Evolutionary conservation across 768 basidiomycete species (phyloP).

Genomic region (Fibroporia radiculosa): DNA sequence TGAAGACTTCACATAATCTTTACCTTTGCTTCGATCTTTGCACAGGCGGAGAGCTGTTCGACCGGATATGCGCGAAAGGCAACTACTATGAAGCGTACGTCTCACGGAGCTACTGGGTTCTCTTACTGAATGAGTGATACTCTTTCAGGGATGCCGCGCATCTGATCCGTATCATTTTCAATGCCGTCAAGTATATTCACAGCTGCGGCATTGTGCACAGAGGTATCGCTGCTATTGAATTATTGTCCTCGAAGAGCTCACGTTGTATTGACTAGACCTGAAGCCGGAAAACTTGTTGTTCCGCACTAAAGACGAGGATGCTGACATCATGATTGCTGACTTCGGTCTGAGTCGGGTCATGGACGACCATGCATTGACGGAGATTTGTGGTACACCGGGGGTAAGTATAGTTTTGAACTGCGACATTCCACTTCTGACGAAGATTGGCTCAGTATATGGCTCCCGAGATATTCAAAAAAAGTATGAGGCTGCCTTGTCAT

Average conservation of each 20-base stretch:
- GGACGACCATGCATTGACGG: conserved; percentile 83
- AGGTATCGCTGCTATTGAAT: conserved; percentile 33
- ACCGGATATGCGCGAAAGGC: conserved; percentile 95
- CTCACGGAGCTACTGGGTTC: neutral
- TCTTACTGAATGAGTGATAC: neutral
- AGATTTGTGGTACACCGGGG: conserved; percentile 93
- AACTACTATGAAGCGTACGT: conserved; percentile 91
- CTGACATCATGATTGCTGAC: conserved; percentile 96
- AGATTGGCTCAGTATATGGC: conserved; percentile 72
- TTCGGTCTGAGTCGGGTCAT: conserved; percentile 90
- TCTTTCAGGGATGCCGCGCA: conserved; percentile 75
- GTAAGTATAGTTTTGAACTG: conserved; percentile 29
- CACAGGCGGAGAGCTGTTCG: conserved; percentile 97
- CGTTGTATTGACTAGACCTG: conserved; percentile 45
- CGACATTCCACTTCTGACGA: neutral
- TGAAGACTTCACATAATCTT: conserved; percentile 81
- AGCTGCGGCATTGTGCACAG: conserved; percentile 89
- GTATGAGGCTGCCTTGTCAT: conserved; percentile 32
- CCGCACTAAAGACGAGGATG: conserved; percentile 79
- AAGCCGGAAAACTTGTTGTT: conserved; percentile 99
- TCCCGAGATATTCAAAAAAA: conserved; percentile 92
- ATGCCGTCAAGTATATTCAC: conserved; percentile 89
- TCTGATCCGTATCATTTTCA: conserved; percentile 80
- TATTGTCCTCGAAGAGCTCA: neutral
- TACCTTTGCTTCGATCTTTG: conserved; percentile 96